Conservation (phyloP, 345 rosid species). For the Euphorbia peplus region DNA sequence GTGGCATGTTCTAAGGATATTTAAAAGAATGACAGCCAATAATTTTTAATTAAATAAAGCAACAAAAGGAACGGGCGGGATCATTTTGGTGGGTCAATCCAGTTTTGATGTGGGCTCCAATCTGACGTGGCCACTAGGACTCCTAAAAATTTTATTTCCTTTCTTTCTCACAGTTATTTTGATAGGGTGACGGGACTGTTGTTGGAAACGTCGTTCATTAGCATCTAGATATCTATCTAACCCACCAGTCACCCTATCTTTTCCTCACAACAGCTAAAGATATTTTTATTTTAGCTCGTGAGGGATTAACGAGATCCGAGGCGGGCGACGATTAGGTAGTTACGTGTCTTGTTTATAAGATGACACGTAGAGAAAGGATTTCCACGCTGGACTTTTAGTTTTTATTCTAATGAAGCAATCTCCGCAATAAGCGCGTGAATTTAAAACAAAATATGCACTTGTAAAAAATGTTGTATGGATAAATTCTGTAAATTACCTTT, state of each 20-base stretch:
- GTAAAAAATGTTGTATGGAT: too few species aligned
- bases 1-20: slow-evolving; percentile 22
- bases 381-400: slow-evolving; percentile 33
- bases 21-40: slow-evolving; percentile 15
- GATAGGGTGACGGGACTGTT: background rate
- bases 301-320: slow-evolving; percentile 45
- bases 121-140: slow-evolving; percentile 53
- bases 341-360: slow-evolving; percentile 31
- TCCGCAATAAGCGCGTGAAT: slow-evolving; percentile 27
- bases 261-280: slow-evolving; percentile 1
- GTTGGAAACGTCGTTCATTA: background rate
- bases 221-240: background rate
- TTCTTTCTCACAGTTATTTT: background rate
- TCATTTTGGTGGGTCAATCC: slow-evolving; percentile 47
- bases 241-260: slow-evolving; percentile 18
- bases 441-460: slow-evolving; percentile 1
- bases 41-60: background rate
- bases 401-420: background rate
- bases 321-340: slow-evolving; percentile 31
- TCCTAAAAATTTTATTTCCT: slow-evolving; percentile 6
- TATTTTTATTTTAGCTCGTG: slow-evolving; percentile 18
- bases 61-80: slow-evolving; percentile 24
- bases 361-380: slow-evolving; percentile 26
- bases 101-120: slow-evolving; percentile 26
- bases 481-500: too few species aligned